These are phyloP conservation scores for Boletellus sp. DNA, from an alignment of 768 basidiomycete genomes.

Conservation along the genomic window DNA sequence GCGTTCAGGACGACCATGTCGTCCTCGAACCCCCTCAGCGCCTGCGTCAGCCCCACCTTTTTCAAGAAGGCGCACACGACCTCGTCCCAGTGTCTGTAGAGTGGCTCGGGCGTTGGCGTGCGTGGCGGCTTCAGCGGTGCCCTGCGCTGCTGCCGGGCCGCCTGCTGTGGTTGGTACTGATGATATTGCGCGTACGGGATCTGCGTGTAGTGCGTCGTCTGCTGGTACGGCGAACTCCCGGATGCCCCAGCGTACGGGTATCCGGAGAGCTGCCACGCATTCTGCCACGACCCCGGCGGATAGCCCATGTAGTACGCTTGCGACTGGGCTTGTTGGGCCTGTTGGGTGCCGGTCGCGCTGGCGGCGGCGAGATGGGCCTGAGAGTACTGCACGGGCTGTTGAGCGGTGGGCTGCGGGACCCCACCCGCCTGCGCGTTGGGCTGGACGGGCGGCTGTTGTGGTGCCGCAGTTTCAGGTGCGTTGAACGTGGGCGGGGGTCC, in stretches of 20 bases:
- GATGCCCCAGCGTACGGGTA: conserved; percentile 30
- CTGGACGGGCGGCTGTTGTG: conserved; percentile 10
- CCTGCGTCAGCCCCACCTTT: conserved; percentile 53
- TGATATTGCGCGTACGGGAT: conserved; percentile 34
- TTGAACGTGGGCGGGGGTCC: conserved; percentile 30
- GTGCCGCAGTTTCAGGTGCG: conserved; percentile 6
- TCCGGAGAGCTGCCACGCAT: conserved; percentile 32
- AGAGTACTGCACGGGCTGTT: conserved; percentile 17
- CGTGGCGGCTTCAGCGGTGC: conserved; percentile 22
- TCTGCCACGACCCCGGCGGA: conserved; percentile 32
- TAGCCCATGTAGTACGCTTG: conserved; percentile 34
- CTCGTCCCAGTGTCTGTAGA: conserved; percentile 60
- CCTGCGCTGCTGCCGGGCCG: conserved; percentile 31
- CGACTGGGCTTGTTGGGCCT: conserved; percentile 15
- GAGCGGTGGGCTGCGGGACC: conserved; percentile 14
- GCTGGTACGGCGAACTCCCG: conserved; percentile 31
- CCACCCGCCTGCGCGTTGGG: conserved; percentile 10
- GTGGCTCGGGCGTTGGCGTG: conserved; percentile 39
- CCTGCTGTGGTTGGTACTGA: conserved; percentile 27
- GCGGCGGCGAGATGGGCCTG: conserved; percentile 11
- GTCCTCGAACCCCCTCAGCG: conserved; percentile 59
- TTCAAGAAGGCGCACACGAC: conserved; percentile 51
- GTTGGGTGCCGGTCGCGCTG: too few relatives aligned
- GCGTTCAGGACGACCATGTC: conserved; percentile 70
- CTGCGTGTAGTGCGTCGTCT: conserved; percentile 32